Evolutionary conservation across 2,329 filamentous ascomycete genomes (phyloP).

Genomic region (Colletotrichum lindemuthianum): DNA sequence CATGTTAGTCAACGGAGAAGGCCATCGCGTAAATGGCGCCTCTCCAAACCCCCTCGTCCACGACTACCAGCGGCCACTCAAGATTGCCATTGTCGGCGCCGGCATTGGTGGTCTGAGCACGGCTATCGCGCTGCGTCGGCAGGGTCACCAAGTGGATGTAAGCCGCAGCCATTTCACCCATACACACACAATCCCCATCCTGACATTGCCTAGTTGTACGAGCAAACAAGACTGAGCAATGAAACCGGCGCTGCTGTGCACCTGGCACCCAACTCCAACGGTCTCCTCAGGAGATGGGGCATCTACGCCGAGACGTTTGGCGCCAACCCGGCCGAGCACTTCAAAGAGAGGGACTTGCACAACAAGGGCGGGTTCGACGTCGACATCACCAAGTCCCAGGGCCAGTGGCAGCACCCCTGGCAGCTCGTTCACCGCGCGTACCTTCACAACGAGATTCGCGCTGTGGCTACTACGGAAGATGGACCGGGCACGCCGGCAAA

Average conservation of each 20-base stretch:
- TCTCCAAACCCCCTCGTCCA: conserved; percentile 25
- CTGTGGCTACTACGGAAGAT: conserved; percentile 49
- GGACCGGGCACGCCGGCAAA: conserved; percentile 48
- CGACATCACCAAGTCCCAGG: conserved; percentile 47
- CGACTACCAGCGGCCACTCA: conserved; percentile 34
- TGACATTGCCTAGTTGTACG: conserved; percentile 54
- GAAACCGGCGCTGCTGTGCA: conserved; percentile 72
- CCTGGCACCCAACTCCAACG: conserved; percentile 69
- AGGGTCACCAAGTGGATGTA: conserved; percentile 59
- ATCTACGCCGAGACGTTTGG: conserved; percentile 51
- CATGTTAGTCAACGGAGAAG: conserved; percentile 24
- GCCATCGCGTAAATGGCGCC: conserved; percentile 13
- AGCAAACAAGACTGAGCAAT: conserved; percentile 64
- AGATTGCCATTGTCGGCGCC: conserved; percentile 45
- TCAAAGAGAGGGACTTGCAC: conserved; percentile 48
- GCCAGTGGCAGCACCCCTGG: conserved; percentile 58
- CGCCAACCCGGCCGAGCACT: conserved; percentile 40
- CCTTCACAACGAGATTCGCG: conserved; percentile 61
- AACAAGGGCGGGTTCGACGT: conserved; percentile 49
- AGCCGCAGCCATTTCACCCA: conserved; percentile 6
- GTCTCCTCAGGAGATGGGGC: conserved; percentile 57
- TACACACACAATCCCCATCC: not conserved
- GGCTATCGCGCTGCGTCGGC: conserved; percentile 62
- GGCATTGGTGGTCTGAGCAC: conserved; percentile 65
- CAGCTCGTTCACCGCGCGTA: conserved; percentile 61